phyloP scores from a whole-genome alignment of 495 filamentous ascomycete genomes.

The Penicillium pancosmium region DNA sequence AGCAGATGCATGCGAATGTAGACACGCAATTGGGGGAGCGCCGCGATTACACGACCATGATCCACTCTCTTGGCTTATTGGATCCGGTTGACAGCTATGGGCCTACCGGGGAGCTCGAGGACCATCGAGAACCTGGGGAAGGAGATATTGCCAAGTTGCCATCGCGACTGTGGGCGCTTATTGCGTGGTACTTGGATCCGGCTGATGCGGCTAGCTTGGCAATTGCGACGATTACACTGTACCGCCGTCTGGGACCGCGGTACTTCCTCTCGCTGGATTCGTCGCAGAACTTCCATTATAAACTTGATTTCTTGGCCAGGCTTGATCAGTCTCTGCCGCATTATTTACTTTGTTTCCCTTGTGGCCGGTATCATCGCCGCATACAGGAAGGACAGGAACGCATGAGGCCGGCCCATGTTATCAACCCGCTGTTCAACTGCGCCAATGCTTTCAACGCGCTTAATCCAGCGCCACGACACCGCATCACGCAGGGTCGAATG shows the following conservation, averaged over 20 bases:
- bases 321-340: slow-evolving; percentile 50
- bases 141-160: slow-evolving; percentile 47
- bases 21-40: slow-evolving; percentile 54
- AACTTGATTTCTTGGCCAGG: slow-evolving; percentile 46
- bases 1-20: slow-evolving; percentile 28
- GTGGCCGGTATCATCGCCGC: slow-evolving; percentile 53
- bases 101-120: slow-evolving; percentile 20
- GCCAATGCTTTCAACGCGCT: slow-evolving; percentile 45
- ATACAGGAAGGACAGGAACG: slow-evolving; percentile 51
- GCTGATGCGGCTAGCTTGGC: slow-evolving; percentile 51
- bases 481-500: slow-evolving; percentile 53
- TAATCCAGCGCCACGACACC: slow-evolving; percentile 46
- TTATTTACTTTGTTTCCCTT: slow-evolving; percentile 62
- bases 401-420: slow-evolving; percentile 46
- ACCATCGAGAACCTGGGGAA: slow-evolving; percentile 43
- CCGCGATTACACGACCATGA: slow-evolving; percentile 49
- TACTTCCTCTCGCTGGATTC: slow-evolving; percentile 36
- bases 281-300: slow-evolving; percentile 42
- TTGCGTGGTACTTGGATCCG: slow-evolving; percentile 44
- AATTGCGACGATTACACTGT: slow-evolving; percentile 49
- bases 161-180: slow-evolving; percentile 43
- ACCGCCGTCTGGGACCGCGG: slow-evolving; percentile 38
- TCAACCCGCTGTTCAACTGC: slow-evolving; percentile 58
- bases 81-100: slow-evolving; percentile 33
- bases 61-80: slow-evolving; percentile 48